Percentiles rank a stretch among this genome's conserved stretches.
Conservation (phyloP, 2,329 filamentous ascomycete species). For the Colletotrichum caudatum region DNA sequence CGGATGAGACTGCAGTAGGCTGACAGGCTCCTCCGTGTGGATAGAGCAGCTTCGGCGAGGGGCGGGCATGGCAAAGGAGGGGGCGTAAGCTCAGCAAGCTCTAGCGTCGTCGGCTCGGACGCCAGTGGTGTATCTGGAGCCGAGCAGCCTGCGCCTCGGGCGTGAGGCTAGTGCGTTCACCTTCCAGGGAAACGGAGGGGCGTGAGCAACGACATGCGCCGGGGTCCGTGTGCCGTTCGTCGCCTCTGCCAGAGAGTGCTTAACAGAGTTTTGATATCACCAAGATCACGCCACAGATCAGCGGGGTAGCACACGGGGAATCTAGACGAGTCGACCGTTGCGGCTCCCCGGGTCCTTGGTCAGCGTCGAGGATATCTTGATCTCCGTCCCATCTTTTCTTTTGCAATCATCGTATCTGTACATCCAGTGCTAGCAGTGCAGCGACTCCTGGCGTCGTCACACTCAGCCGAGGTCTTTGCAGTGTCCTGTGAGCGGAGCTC, state of each 20-base stretch:
- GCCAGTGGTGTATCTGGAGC: constrained; percentile 16
- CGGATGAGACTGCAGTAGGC: constrained; percentile 1
- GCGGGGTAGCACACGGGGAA: background rate
- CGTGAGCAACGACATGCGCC: background rate
- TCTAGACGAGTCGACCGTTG: no score
- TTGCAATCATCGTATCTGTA: background rate
- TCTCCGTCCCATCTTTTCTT: background rate
- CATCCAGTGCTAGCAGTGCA: background rate
- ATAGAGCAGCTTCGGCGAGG: constrained; percentile 2
- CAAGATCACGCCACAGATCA: no score
- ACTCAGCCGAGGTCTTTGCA: background rate
- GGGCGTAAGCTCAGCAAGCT: constrained; percentile 13
- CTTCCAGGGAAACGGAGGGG: background rate
- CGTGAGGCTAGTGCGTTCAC: constrained; percentile 21
- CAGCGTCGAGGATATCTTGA: background rate
- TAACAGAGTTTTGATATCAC: background rate
- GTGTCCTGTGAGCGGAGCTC: background rate
- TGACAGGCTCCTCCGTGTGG: background rate
- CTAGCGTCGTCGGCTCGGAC: constrained; percentile 9
- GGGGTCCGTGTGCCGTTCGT: background rate
- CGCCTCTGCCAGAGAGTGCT: no score
- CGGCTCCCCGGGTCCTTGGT: background rate
- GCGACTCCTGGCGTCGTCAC: background rate
- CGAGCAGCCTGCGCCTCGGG: constrained; percentile 16
- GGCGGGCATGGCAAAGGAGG: background rate